Conservation (phyloP, 768 basidiomycete species). For the Obba rivulosa region DNA sequence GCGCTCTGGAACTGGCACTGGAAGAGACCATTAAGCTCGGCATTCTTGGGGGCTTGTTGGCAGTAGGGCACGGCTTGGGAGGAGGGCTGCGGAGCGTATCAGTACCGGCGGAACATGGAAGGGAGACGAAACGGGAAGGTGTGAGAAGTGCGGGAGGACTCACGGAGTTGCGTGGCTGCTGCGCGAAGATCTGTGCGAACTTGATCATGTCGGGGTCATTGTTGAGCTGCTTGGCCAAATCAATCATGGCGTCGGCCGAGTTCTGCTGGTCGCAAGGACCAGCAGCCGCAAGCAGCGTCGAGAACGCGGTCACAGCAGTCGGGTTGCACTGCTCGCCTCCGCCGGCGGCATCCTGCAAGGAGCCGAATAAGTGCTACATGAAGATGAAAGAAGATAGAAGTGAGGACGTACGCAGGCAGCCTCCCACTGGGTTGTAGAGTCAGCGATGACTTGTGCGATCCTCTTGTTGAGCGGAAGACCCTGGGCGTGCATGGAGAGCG, state of each 20-base stretch:
- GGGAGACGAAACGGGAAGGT: neutral
- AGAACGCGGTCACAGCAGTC: conserved; percentile 48
- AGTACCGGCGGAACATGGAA: conserved; percentile 12
- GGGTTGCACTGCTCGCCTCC: conserved; percentile 55
- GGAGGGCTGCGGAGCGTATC: conserved; percentile 7
- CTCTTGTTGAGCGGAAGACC: conserved; percentile 36
- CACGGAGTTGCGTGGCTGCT: conserved; percentile 55
- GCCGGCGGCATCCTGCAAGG: conserved; percentile 42
- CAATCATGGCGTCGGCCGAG: conserved; percentile 43
- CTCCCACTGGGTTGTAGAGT: conserved; percentile 45
- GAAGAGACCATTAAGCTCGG: conserved; percentile 49
- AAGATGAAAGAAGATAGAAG: neutral
- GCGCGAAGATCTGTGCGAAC: conserved; percentile 46
- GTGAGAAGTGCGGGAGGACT: conserved; percentile 11
- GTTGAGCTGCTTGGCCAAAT: conserved; percentile 43
- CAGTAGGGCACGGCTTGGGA: conserved; percentile 43
- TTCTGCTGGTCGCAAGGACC: conserved; percentile 39
- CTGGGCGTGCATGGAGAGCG: conserved; percentile 21
- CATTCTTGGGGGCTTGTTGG: conserved; percentile 44
- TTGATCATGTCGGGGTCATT: conserved; percentile 43
- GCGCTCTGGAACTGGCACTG: conserved; percentile 54
- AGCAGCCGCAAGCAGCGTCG: conserved; percentile 51
- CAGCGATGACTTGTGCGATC: conserved; percentile 43
- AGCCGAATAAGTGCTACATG: neutral
- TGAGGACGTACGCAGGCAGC: conserved; percentile 42